Evolutionary conservation across 306 rosid species (phyloP).

Genomic region (Cucumis cinereus): DNA sequence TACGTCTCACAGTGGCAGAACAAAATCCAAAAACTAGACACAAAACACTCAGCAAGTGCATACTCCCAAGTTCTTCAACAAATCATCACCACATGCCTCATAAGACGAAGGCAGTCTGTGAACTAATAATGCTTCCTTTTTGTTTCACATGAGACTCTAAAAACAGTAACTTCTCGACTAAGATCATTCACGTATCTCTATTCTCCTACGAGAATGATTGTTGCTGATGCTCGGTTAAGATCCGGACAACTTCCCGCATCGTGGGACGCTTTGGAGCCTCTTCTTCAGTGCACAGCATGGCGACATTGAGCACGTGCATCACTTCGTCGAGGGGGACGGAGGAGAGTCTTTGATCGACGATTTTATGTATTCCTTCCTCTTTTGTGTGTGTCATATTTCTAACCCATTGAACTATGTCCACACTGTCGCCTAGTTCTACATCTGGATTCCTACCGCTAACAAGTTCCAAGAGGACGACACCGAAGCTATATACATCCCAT

Average conservation of each 20-base stretch:
- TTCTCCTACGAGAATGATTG: constrained; percentile 29
- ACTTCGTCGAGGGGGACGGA: constrained; percentile 83
- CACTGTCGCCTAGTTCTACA: background rate
- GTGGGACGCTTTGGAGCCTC: constrained; percentile 92
- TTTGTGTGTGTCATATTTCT: constrained; percentile 20
- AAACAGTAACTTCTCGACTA: background rate
- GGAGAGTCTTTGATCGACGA: constrained; percentile 75
- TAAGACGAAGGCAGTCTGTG: background rate
- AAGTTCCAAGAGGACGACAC: constrained; percentile 28
- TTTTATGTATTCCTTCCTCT: constrained; percentile 26
- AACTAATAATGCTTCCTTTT: background rate
- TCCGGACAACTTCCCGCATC: constrained; percentile 92
- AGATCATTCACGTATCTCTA: background rate
- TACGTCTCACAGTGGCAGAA: background rate
- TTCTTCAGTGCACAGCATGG: constrained; percentile 87
- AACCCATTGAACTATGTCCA: constrained; percentile 66
- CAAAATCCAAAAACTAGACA: background rate
- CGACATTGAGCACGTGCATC: constrained; percentile 83
- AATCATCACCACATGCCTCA: background rate
- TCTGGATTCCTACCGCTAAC: background rate
- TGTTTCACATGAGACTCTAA: background rate
- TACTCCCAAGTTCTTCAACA: background rate
- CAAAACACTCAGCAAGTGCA: background rate
- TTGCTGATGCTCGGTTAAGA: constrained; percentile 77
- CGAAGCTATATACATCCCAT: constrained; percentile 17